These are phyloP conservation scores for Geotrichum carabidarum DNA, from an alignment of 1,139 yeast species.

Conservation along the genomic window DNA sequence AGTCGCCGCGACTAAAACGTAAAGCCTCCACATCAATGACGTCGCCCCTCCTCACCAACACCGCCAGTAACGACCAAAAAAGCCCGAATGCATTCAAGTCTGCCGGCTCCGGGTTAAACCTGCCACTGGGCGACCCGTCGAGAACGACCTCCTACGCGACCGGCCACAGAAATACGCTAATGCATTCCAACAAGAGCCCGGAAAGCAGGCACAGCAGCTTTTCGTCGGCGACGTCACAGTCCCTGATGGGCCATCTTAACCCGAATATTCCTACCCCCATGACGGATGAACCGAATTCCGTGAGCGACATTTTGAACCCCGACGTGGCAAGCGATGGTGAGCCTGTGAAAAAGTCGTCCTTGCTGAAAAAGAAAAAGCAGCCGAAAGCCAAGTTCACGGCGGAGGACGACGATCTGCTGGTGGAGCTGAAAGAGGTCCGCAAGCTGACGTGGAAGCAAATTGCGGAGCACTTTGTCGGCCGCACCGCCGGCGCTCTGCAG, in stretches of 20 bases:
- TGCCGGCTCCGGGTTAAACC: not conserved
- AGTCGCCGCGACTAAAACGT: not conserved
- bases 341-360: not conserved
- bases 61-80: not conserved
- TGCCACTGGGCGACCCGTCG: not conserved
- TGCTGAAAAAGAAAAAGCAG: not conserved
- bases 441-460: conserved; percentile 33
- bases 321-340: not conserved
- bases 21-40: conserved; percentile 8
- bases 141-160: not conserved
- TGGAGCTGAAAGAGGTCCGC: conserved; percentile 29
- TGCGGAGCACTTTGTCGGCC: conserved; percentile 32
- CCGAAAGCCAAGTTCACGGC: conserved; percentile 31
- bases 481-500: conserved; percentile 34
- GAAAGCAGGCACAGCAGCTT: conserved; percentile 7
- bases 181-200: not conserved
- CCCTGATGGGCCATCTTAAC: not conserved
- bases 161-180: not conserved
- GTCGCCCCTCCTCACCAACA: conserved; percentile 7
- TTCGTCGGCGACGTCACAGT: conserved; percentile 2
- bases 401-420: conserved; percentile 31
- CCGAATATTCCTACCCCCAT: not conserved
- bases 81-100: not conserved
- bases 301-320: not conserved
- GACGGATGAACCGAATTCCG: not conserved